A percentile compares a stretch with the other conserved stretches of the same genome.
Evolutionary conservation across 2,329 filamentous ascomycete genomes (phyloP).

Genomic region (Diaporthe sp.): DNA sequence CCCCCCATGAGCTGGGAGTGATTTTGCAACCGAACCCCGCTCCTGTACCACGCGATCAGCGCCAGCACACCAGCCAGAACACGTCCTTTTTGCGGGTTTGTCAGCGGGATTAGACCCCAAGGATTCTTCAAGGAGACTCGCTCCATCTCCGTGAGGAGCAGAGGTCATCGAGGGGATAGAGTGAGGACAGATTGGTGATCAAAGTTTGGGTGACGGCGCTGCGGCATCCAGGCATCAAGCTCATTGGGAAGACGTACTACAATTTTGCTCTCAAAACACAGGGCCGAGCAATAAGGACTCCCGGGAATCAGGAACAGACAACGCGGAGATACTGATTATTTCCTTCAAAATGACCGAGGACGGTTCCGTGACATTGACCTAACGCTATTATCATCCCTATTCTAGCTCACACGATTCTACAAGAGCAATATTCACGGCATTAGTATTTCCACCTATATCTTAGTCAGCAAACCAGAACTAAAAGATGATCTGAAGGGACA

Average conservation of each 20-base stretch:
- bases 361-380: background rate
- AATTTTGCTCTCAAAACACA: no score
- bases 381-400: background rate
- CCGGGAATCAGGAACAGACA: background rate
- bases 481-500: no score
- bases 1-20: no score
- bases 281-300: no score
- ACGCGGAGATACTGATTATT: background rate
- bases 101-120: background rate
- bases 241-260: no score
- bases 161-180: no score
- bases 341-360: background rate
- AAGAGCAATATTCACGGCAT: no score
- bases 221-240: background rate
- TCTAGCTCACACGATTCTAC: background rate
- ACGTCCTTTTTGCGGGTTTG: no score
- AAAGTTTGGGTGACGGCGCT: background rate
- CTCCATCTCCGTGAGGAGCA: background rate
- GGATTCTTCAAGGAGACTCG: background rate
- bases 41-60: constrained; percentile 2
- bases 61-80: background rate
- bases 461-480: background rate
- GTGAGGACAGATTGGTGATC: background rate
- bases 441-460: no score
- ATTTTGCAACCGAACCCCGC: background rate